Percentiles rank a stretch among this genome's conserved stretches.
phyloP scores from a whole-genome alignment of 148 eudicot genomes.

The Oxyria digyna region DNA sequence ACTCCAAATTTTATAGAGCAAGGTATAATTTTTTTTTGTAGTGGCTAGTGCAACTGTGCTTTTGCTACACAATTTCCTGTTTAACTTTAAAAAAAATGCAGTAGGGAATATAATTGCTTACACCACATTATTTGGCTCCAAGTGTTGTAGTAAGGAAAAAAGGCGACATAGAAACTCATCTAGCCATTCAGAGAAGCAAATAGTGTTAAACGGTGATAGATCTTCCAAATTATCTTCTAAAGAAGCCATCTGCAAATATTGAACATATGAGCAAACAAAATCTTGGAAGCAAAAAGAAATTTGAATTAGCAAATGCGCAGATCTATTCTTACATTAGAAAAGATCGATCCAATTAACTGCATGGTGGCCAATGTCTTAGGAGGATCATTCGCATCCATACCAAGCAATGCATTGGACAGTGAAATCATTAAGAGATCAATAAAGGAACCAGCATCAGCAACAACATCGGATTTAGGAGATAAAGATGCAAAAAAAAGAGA shows the following conservation, averaged over 20 bases:
- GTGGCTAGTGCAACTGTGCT: background rate
- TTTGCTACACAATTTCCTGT: background rate
- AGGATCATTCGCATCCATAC: constrained; percentile 99
- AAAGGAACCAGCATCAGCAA: constrained; percentile 29
- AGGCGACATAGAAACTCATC: constrained; percentile 92
- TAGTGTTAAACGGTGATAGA: constrained; percentile 33
- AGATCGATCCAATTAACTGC: constrained; percentile 91
- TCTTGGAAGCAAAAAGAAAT: background rate
- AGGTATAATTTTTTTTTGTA: background rate
- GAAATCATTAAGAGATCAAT: constrained; percentile 74
- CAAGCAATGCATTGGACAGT: constrained; percentile 83
- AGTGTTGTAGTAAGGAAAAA: constrained; percentile 78
- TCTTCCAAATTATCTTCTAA: constrained; percentile 57
- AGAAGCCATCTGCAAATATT: constrained; percentile 50
- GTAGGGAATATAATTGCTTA: constrained; percentile 28
- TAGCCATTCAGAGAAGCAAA: constrained; percentile 91
- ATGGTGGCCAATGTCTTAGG: constrained; percentile 97
- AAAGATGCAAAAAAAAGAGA: constrained; percentile 55
- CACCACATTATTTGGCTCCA: constrained; percentile 90
- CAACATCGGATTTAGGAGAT: constrained; percentile 31
- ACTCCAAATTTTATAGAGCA: background rate
- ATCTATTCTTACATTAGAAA: constrained; percentile 66
- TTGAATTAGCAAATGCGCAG: background rate
- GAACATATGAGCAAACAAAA: constrained; percentile 14
- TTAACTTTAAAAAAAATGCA: background rate